Evolutionary conservation across 2,329 filamentous ascomycete genomes (phyloP).

Genomic region (Colletotrichum costaricense): DNA sequence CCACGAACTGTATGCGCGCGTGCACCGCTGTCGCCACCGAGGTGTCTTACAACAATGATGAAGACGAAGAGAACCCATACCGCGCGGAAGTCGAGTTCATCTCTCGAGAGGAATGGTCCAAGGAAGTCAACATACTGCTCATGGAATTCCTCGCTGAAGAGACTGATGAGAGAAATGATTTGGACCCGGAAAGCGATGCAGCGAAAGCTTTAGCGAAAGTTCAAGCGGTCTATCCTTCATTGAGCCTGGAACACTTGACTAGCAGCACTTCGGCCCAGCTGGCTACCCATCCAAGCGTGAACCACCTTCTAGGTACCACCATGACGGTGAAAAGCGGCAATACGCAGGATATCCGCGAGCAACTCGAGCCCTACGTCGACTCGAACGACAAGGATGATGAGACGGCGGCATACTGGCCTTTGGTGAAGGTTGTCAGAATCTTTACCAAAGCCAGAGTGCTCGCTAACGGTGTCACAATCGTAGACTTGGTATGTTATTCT

Average conservation of each 20-base stretch:
- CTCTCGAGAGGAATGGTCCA: constrained; percentile 59
- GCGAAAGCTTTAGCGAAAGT: constrained; percentile 54
- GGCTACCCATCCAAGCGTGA: not conserved
- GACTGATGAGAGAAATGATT: constrained; percentile 30
- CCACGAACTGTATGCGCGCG: constrained; percentile 64
- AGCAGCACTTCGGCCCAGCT: not conserved
- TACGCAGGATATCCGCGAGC: not conserved
- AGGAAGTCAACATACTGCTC: constrained; percentile 61
- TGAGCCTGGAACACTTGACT: not conserved
- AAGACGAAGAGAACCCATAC: constrained; percentile 52
- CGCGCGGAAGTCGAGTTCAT: constrained; percentile 70
- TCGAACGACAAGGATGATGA: constrained; percentile 1
- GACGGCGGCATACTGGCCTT: constrained; percentile 53
- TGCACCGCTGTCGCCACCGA: constrained; percentile 73
- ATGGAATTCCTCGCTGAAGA: constrained; percentile 57
- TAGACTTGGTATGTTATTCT: not conserved
- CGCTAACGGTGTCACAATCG: not conserved
- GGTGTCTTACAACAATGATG: constrained; percentile 65
- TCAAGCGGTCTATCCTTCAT: constrained; percentile 56
- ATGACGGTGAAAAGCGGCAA: not conserved
- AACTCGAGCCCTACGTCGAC: constrained; percentile 1
- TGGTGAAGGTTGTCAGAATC: constrained; percentile 40
- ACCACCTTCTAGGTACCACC: not conserved
- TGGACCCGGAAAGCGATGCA: constrained; percentile 44
- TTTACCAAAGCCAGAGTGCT: constrained; percentile 4